Base-by-base conservation (phyloP, 2,329 filamentous ascomycete genomes). In the Cordyceps farinosa region DNA sequence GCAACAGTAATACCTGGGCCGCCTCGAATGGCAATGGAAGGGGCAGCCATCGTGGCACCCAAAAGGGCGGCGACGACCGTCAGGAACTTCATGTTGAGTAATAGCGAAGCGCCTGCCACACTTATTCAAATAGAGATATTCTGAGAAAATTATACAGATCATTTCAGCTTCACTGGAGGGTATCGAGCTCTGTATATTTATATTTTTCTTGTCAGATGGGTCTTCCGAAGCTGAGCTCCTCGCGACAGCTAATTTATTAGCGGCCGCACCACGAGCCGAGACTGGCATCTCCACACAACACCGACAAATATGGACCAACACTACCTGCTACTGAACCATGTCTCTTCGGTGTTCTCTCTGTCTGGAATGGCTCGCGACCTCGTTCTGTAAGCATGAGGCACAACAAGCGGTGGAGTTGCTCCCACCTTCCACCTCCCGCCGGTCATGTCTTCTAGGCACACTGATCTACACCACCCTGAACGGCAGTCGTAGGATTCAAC, bases 1-100 rank as follows among this genome's bases (percentile, higher is more conserved):
- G 68, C 74, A 32, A 72, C 66, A 13, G 75, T 76, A 52, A 75
- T 75, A 6, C 56, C 60, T 17, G 54, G n/a, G 38, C 48, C 57
- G 69, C 71, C 45, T 30, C 52, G 36, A 44, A 58, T 9, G 22
- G 48, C 27, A 17, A 61, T 55, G 2, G 64, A 57, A 11, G 65
- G 65, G 2, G 61, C 60, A n/a, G 64, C 65, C 45, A 60, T 66
- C 27, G 66, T 50, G 5, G 63, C 51, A 8, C 71, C 65, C 10
- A 65, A 56, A 22, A 71, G 40, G 11, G 67, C 53, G 3, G 61
- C 66, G 7, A 67, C 29, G n/a, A 59, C 34, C 45, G 53, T 44
- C 36, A 67, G 32, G 27, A 65, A 64, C 53, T 60, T 62, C 66
- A 66, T 66, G 17, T 29, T 32, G 27, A 55, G 17, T 38, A 27